These are phyloP conservation scores for Mortierella sp. DNA, from an alignment of 371 early-diverging fungal species.

Conservation along the genomic window DNA sequence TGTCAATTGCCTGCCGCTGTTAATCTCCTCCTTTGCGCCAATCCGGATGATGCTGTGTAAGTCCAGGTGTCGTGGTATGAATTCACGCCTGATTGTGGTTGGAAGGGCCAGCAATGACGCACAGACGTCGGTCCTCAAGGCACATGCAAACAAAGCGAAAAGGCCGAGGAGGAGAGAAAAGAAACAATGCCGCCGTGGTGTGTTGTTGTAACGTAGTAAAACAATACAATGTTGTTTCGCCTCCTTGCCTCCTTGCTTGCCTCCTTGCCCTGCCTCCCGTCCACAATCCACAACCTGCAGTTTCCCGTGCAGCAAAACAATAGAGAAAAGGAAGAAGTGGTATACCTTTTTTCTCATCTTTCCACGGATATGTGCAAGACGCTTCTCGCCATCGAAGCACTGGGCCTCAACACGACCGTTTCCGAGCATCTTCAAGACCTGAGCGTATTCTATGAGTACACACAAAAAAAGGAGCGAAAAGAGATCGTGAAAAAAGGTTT, in stretches of 20 bases:
- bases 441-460: constrained; percentile 87
- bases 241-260: background rate
- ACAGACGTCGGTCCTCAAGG: constrained; percentile 34
- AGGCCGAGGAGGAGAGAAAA: constrained; percentile 12
- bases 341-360: constrained; percentile 96
- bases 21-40: background rate
- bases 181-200: background rate
- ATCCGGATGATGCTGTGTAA: background rate
- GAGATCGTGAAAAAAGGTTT: background rate
- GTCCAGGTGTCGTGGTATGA: background rate
- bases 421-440: constrained; percentile 96
- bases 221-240: too few relatives aligned
- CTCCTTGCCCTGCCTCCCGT: background rate
- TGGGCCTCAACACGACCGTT: constrained; percentile 96
- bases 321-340: constrained; percentile 24
- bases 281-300: too few relatives aligned
- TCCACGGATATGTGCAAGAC: constrained; percentile 98
- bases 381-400: constrained; percentile 94
- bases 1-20: background rate
- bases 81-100: background rate
- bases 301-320: too few relatives aligned
- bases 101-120: constrained; percentile 5
- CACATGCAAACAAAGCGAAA: constrained; percentile 6
- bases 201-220: background rate
- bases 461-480: background rate